Evolutionary conservation across 2,329 filamentous ascomycete species (phyloP), one percentile per base, ranked within the genome.

Genomic region (Pyricularia pennisetigena): DNA sequence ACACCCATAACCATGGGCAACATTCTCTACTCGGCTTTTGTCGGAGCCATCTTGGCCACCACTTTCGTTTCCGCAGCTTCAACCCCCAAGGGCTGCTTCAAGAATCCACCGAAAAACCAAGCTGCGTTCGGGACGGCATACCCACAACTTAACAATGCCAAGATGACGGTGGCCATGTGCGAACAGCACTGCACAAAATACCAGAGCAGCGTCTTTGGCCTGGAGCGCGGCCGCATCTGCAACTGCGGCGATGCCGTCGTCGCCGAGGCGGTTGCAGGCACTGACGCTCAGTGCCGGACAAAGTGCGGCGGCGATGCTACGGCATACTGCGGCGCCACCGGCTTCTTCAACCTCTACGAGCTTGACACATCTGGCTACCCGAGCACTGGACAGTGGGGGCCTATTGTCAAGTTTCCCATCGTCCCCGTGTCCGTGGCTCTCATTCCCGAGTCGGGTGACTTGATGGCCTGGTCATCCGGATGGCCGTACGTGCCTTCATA

Each of bases 381-480:
- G 4, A 49, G 41, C 7, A 16, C 16, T 10, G 41, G 41, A 49
- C 16, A 49, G 61, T 64, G 61, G 61, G 61, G 61, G 24, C n/a
- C n/a, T 20, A 26, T 74, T 26, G 68, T 74, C 35, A 68, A 71
- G n/a, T 67, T 74, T 32, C 73, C 73, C 32, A 61, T 74, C 49
- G 72, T 74, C 57, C 73, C 73, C 6, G 73, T 74, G 26, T 72
- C 73, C 16, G 73, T 72, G 6, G 74, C 74, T 67, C 67, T 74
- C 24, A 72, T 74, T 12, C 73, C 73, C 2, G 70, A 70, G 9
- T 70, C 70, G 65, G 72, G 72, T 32, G 71, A 73, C 64, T 67
- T 64, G 23, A 20, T 64, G 8, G 12, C 12, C 3, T 64, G 61
- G 61, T 64, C 61, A 12, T 26, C 61, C 3, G 24, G 23, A 16